A percentile compares a stretch with the other conserved stretches of the same genome.
Evolutionary conservation across 2,329 filamentous ascomycete genomes (phyloP).

Genomic region (Alternaria ethzedia): DNA sequence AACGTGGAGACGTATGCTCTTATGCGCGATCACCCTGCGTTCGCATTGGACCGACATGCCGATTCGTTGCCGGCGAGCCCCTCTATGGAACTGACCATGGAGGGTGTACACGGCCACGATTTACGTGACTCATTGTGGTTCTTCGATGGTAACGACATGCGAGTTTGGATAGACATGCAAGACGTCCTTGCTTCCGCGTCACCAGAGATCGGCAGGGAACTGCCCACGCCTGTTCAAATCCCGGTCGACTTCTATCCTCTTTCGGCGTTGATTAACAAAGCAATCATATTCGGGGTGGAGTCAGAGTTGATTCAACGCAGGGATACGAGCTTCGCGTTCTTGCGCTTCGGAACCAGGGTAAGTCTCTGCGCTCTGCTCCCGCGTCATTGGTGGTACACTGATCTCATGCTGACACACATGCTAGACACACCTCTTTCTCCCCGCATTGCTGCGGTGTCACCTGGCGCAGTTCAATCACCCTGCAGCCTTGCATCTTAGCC

Average conservation of each 20-base stretch:
- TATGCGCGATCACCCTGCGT: constrained; percentile 80
- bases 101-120: constrained; percentile 58
- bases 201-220: constrained; percentile 68
- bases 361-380: constrained; percentile 40
- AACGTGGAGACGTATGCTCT: constrained; percentile 95
- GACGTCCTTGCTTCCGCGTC: constrained; percentile 78
- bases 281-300: constrained; percentile 88
- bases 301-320: constrained; percentile 91
- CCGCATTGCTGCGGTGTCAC: constrained; percentile 82
- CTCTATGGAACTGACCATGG: constrained; percentile 54
- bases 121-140: constrained; percentile 91
- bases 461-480: constrained; percentile 77
- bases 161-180: constrained; percentile 87
- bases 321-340: constrained; percentile 88
- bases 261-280: constrained; percentile 85
- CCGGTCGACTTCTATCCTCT: constrained; percentile 95
- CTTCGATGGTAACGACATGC: constrained; percentile 86
- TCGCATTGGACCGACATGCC: constrained; percentile 53
- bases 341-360: constrained; percentile 86
- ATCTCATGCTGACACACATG: constrained; percentile 24
- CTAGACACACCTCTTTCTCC: constrained; percentile 92
- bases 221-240: constrained; percentile 77
- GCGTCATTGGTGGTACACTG: constrained; percentile 6
- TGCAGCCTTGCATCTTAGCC: constrained; percentile 80
- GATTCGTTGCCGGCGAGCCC: constrained; percentile 59